Percentiles rank a stretch among this genome's conserved stretches.
Evolutionary conservation across 2,329 filamentous ascomycete species (phyloP).

Genomic region (Alternaria brassicae): DNA sequence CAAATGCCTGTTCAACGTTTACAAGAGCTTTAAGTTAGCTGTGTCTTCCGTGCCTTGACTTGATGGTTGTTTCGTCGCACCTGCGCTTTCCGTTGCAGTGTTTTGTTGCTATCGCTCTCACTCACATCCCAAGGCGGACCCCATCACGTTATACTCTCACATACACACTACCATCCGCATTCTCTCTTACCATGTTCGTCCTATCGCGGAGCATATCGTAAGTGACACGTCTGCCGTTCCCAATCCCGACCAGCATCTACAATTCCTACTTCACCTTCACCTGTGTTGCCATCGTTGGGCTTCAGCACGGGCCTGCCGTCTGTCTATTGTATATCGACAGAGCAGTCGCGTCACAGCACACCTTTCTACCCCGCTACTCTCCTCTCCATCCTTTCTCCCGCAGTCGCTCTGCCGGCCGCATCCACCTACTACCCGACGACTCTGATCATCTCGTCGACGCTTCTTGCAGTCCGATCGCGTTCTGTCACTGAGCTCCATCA

Average conservation of each 20-base stretch:
- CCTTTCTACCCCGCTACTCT: background rate
- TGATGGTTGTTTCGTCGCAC: background rate
- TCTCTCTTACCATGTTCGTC: background rate
- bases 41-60: background rate
- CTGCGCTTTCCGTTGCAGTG: background rate
- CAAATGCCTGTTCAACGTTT: background rate
- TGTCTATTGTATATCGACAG: background rate
- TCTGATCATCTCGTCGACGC: background rate
- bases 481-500: background rate
- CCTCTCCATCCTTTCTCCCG: background rate
- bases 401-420: background rate
- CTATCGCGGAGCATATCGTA: background rate
- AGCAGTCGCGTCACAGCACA: slow-evolving; percentile 2
- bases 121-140: background rate
- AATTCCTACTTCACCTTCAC: slow-evolving; percentile 11
- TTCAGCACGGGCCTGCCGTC: slow-evolving; percentile 4
- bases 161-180: background rate
- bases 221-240: background rate
- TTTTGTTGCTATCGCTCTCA: background rate
- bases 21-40: background rate
- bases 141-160: background rate
- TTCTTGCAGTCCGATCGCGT: background rate
- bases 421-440: background rate
- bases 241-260: background rate
- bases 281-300: background rate